These are phyloP conservation scores for Phyllosticta capitalensis DNA, from an alignment of 2,329 filamentous ascomycete species.

Conservation along the genomic window DNA sequence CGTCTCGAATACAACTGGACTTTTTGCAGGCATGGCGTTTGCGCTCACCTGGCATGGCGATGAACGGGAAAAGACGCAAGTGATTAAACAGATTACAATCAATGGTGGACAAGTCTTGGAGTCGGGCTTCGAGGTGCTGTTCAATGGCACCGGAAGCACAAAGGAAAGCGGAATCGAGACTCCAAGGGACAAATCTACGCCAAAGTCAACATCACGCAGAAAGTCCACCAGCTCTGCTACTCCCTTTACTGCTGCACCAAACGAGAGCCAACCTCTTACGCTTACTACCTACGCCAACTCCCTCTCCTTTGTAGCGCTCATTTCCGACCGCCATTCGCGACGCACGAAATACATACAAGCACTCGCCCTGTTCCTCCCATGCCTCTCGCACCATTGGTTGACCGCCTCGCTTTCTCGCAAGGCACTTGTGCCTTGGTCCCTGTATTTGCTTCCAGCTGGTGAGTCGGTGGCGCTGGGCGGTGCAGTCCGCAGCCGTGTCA, in stretches of 20 bases:
- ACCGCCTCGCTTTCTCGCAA: constrained; percentile 56
- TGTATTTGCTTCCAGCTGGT: constrained; percentile 79
- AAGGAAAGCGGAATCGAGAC: constrained; percentile 12
- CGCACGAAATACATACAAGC: constrained; percentile 93
- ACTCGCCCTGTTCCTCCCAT: constrained; percentile 78
- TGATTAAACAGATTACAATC: constrained; percentile 55
- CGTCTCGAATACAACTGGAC: constrained; percentile 21
- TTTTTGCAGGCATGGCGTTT: constrained; percentile 80
- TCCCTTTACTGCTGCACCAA: background rate
- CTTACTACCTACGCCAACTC: constrained; percentile 45
- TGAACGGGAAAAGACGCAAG: constrained; percentile 43
- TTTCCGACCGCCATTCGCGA: constrained; percentile 77
- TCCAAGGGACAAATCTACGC: constrained; percentile 4
- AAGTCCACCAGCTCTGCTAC: background rate
- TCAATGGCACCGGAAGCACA: constrained; percentile 41
- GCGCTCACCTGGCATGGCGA: constrained; percentile 62
- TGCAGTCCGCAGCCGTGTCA: constrained; percentile 63
- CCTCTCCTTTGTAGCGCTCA: constrained; percentile 71
- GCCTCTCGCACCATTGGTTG: constrained; percentile 74
- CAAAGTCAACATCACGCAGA: background rate
- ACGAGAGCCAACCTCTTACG: constrained; percentile 31
- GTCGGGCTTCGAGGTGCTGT: constrained; percentile 73
- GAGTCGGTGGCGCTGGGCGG: constrained; percentile 67
- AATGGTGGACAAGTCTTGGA: constrained; percentile 65
- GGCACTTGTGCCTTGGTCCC: constrained; percentile 60